These are phyloP conservation scores for Fusarium praegraminearum DNA, from an alignment of 2,329 filamentous ascomycete species.

Conservation along the genomic window DNA sequence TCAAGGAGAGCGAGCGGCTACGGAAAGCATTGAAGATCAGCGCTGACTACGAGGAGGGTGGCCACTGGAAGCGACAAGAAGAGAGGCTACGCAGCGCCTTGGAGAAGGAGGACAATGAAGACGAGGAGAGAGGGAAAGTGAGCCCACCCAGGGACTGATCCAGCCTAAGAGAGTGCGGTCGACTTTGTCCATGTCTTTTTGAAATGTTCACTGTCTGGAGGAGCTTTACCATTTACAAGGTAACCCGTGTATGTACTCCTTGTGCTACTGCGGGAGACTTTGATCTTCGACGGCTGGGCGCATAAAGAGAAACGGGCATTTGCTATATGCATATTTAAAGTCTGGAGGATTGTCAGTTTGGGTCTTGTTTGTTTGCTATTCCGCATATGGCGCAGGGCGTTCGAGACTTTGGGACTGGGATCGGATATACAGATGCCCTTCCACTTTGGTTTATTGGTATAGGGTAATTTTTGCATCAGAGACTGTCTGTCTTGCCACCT, in stretches of 20 bases:
- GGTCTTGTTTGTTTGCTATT: background rate
- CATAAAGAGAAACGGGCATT: background rate
- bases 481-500: background rate
- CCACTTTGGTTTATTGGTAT: background rate
- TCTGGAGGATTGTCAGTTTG: background rate
- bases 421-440: background rate
- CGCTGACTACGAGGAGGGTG: constrained; percentile 85
- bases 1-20: constrained; percentile 91
- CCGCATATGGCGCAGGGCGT: constrained; percentile 21
- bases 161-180: no score
- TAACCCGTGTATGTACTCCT: background rate
- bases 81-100: constrained; percentile 67
- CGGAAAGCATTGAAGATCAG: constrained; percentile 88
- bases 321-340: background rate
- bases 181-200: background rate
- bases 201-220: no score
- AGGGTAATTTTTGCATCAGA: constrained; percentile 21
- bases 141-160: constrained; percentile 33
- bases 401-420: constrained; percentile 6
- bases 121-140: constrained; percentile 55
- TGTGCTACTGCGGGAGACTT: background rate
- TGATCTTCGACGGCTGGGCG: background rate
- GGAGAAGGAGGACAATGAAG: constrained; percentile 54
- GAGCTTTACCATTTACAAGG: background rate
- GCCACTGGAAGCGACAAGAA: constrained; percentile 87